phyloP scores from a whole-genome alignment of 176 grass and related monocot species.

The Rhynchospora tenuis region DNA sequence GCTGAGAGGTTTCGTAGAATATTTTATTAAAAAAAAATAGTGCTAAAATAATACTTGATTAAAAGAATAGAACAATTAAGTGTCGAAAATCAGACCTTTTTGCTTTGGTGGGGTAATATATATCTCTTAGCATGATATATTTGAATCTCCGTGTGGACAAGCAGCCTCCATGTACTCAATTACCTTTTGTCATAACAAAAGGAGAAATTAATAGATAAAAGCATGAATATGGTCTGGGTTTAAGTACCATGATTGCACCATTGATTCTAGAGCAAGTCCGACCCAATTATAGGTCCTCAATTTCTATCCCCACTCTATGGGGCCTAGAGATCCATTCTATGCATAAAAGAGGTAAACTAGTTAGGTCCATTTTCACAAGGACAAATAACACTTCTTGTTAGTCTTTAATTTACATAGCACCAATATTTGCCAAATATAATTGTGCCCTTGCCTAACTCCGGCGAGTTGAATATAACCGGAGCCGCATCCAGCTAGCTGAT shows the following conservation, averaged over 20 bases:
- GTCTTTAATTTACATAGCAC: not conserved
- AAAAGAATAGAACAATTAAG: no score
- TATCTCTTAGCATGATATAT: no score
- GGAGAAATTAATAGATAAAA: not conserved
- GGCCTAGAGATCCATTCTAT: not conserved
- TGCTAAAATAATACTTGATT: no score
- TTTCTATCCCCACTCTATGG: not conserved
- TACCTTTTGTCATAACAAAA: not conserved
- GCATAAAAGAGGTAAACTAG: not conserved
- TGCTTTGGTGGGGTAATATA: no score
- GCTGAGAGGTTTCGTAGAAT: no score
- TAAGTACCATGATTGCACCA: not conserved
- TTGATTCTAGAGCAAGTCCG: not conserved
- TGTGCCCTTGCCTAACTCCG: not conserved
- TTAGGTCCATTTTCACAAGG: not conserved
- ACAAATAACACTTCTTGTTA: not conserved
- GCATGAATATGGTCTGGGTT: no score
- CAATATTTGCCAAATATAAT: not conserved
- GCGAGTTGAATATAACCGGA: not conserved
- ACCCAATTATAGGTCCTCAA: not conserved
- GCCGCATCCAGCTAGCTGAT: not conserved
- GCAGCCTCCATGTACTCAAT: no score
- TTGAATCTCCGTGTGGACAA: no score
- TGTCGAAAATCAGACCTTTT: no score
- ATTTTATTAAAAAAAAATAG: no score